Percentiles rank a stretch among this genome's conserved stretches.
phyloP scores from a whole-genome alignment of 768 basidiomycete species.

The Phylloporus arenicola region DNA sequence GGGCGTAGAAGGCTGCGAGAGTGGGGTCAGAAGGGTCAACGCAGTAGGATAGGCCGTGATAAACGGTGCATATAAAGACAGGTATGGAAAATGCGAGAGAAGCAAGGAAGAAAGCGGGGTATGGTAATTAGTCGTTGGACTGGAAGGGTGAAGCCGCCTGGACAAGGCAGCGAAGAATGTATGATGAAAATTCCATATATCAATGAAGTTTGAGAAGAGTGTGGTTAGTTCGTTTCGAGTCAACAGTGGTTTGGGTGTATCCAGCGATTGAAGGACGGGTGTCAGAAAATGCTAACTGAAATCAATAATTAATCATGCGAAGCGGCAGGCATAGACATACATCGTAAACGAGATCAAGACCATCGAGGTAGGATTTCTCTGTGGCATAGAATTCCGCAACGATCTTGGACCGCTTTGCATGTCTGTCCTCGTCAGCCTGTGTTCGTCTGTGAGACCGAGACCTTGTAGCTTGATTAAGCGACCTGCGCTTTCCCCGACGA shows the following conservation, averaged over 20 bases:
- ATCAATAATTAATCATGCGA: background rate
- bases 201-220: conserved; percentile 84
- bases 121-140: conserved; percentile 23
- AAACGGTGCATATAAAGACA: conserved; percentile 83
- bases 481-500: conserved; percentile 34
- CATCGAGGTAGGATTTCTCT: conserved; percentile 75
- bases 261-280: conserved; percentile 72
- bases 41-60: conserved; percentile 71
- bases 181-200: conserved; percentile 86
- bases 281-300: conserved; percentile 68
- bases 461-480: conserved; percentile 22
- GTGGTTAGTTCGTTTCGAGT: conserved; percentile 62
- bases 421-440: conserved; percentile 43
- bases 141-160: conserved; percentile 30
- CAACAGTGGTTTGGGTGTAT: conserved; percentile 63
- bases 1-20: conserved; percentile 43
- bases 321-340: conserved; percentile 37
- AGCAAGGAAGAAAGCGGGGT: conserved; percentile 54
- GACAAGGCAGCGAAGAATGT: conserved; percentile 63
- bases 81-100: conserved; percentile 79
- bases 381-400: conserved; percentile 80
- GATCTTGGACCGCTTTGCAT: conserved; percentile 59
- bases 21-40: conserved; percentile 50
- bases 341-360: conserved; percentile 76
- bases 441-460: conserved; percentile 27